Percentiles rank a stretch among this genome's conserved stretches.
Evolutionary conservation across 345 rosid genomes (phyloP).

Genomic region (Acer saccharum): DNA sequence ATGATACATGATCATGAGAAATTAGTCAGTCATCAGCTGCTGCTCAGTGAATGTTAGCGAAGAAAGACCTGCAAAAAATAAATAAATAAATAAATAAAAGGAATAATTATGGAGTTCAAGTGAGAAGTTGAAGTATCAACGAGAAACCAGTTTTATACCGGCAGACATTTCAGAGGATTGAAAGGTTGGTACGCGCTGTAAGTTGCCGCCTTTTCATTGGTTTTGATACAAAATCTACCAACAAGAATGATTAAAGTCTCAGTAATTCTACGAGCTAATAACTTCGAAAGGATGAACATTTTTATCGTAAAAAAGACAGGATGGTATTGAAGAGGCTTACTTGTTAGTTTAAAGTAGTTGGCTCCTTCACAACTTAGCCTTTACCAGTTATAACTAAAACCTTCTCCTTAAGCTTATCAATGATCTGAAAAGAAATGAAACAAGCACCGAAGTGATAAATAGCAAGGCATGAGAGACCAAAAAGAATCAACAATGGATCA

Average conservation of each 20-base stretch:
- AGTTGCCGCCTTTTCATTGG: background rate
- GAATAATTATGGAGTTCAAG: background rate
- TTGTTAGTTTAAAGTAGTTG: constrained; percentile 12
- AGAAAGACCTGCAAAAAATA: constrained; percentile 9
- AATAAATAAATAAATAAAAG: background rate
- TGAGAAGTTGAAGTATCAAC: background rate
- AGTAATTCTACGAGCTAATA: too few species aligned
- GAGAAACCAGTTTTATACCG: background rate
- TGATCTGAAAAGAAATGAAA: constrained; percentile 43
- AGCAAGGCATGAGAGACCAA: constrained; percentile 11
- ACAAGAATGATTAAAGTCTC: background rate
- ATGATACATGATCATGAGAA: background rate
- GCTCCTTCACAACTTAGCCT: constrained; percentile 28
- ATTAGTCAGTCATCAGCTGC: background rate
- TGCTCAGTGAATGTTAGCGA: background rate
- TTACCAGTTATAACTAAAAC: constrained; percentile 52
- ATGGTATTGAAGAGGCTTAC: constrained; percentile 18
- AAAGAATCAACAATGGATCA: constrained; percentile 7
- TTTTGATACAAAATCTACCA: background rate
- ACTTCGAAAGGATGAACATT: background rate
- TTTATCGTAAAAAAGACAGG: background rate
- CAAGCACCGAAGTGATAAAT: constrained; percentile 5
- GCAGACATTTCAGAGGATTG: background rate
- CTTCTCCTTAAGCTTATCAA: constrained; percentile 56
- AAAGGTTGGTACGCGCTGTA: background rate